Conservation (phyloP, 164 flowering plant species). For the Chimonanthus salicifolius region DNA sequence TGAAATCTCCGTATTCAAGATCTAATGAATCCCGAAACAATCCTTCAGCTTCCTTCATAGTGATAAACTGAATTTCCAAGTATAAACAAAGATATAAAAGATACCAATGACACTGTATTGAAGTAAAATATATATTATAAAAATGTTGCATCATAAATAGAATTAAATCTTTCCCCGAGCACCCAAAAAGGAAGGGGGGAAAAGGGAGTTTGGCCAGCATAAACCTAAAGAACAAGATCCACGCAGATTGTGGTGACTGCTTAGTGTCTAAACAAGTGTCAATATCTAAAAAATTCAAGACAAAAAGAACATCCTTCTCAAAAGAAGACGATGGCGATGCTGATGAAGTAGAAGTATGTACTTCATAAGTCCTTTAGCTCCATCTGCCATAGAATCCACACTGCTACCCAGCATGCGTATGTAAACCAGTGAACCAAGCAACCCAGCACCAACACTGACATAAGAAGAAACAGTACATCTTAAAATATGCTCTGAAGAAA, state of each 20-base stretch:
- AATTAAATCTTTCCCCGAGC: neutral
- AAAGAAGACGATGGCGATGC: neutral
- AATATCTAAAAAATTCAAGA: too few species aligned
- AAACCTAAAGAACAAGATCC: neutral
- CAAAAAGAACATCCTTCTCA: too few species aligned
- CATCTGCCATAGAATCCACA: constrained; percentile 79
- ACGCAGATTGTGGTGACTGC: neutral
- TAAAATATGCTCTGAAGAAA: neutral
- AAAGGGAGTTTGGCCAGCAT: neutral
- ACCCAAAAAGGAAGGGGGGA: too few species aligned
- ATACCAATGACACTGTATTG: too few species aligned
- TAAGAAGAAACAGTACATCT: too few species aligned
- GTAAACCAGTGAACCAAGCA: constrained; percentile 81
- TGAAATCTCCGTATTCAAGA: too few species aligned
- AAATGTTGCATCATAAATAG: neutral
- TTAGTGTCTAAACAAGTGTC: neutral
- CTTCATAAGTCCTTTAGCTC: constrained; percentile 74
- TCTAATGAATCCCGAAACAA: too few species aligned
- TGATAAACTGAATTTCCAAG: too few species aligned
- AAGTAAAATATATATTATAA: too few species aligned
- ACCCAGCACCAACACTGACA: constrained; percentile 75
- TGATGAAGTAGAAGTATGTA: constrained; percentile 20
- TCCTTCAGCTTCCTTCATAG: too few species aligned
- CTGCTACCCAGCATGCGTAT: constrained; percentile 90
- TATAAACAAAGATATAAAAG: too few species aligned